Conservation (phyloP, 371 early-diverging fungal species). For the Syncephalastrum monosporum region DNA sequence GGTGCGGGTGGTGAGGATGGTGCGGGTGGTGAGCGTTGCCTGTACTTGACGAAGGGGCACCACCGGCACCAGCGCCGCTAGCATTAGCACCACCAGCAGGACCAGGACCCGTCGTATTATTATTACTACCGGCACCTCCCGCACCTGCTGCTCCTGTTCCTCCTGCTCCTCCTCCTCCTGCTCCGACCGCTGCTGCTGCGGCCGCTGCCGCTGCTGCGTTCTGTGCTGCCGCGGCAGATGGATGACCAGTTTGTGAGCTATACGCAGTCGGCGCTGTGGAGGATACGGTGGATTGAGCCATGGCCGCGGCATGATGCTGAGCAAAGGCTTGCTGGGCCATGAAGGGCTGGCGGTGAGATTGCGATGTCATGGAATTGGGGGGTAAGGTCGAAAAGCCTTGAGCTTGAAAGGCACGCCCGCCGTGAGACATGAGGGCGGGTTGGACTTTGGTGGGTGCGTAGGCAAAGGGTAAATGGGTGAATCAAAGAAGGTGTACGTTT, state of each 20-base stretch:
- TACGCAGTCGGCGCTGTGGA: conserved; percentile 3
- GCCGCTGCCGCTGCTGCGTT: conserved; percentile 19
- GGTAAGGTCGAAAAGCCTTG: conserved; percentile 17
- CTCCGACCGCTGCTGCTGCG: conserved; percentile 10
- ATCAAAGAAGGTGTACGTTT: too few species aligned
- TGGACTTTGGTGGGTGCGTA: too few species aligned
- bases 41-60: background rate
- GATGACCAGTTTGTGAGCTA: conserved; percentile 6
- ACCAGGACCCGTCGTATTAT: conserved; percentile 1
- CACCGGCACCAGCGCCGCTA: conserved; percentile 4
- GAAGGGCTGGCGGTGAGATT: conserved; percentile 12
- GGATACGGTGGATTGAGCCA: conserved; percentile 10
- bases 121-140: conserved; percentile 3
- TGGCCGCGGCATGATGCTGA: conserved; percentile 7
- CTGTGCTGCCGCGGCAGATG: conserved; percentile 5
- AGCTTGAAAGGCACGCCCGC: conserved; percentile 18
- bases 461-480: too few species aligned
- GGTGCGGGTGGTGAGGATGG: background rate
- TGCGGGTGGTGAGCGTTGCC: background rate
- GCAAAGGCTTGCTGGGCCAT: conserved; percentile 9
- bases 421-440: conserved; percentile 14
- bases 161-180: conserved; percentile 6
- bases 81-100: background rate
- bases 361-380: conserved; percentile 10
- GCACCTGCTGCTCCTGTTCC: conserved; percentile 4